Evolutionary conservation across 495 filamentous ascomycete species (phyloP).

Genomic region (Gamarada debralockiae): DNA sequence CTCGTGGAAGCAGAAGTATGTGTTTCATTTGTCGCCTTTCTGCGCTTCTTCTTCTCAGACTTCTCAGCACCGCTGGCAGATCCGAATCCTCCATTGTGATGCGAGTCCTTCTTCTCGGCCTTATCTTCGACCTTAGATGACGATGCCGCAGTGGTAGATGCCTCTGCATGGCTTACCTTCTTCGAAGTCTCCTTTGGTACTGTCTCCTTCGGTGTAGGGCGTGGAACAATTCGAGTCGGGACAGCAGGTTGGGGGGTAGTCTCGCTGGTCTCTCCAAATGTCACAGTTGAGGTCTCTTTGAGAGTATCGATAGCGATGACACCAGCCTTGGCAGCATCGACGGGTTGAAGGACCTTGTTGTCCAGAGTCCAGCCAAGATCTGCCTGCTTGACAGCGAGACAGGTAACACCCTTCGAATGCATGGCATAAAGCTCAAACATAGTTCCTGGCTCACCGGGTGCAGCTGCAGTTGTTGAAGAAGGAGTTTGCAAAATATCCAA

Average conservation of each 20-base stretch:
- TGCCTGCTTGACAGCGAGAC: slow-evolving; percentile 74
- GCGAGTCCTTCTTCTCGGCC: slow-evolving; percentile 25
- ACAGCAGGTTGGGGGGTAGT: slow-evolving; percentile 4
- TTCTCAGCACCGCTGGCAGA: slow-evolving; percentile 16
- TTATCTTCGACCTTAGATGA: slow-evolving; percentile 36
- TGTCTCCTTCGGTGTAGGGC: slow-evolving; percentile 19
- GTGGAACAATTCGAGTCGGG: slow-evolving; percentile 13
- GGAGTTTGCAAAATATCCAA: slow-evolving; percentile 73
- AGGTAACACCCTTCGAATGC: slow-evolving; percentile 93
- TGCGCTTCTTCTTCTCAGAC: slow-evolving; percentile 23
- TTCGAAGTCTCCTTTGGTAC: slow-evolving; percentile 15
- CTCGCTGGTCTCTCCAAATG: slow-evolving; percentile 27
- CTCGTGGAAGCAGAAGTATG: background rate
- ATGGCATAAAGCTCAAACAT: slow-evolving; percentile 95
- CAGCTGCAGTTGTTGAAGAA: slow-evolving; percentile 39
- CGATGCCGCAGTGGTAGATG: slow-evolving; percentile 31
- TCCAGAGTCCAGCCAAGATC: slow-evolving; percentile 89
- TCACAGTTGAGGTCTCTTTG: slow-evolving; percentile 35
- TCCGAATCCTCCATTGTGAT: slow-evolving; percentile 7
- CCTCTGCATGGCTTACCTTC: slow-evolving; percentile 17
- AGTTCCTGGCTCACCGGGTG: slow-evolving; percentile 42
- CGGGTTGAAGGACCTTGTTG: slow-evolving; percentile 71
- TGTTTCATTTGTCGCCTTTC: slow-evolving; percentile 14
- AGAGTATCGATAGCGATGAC: slow-evolving; percentile 38
- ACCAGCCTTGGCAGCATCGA: slow-evolving; percentile 68